Evolutionary conservation across 192 early-diverging fungal genomes (phyloP).

Genomic region (Linnemannia schmuckeri): DNA sequence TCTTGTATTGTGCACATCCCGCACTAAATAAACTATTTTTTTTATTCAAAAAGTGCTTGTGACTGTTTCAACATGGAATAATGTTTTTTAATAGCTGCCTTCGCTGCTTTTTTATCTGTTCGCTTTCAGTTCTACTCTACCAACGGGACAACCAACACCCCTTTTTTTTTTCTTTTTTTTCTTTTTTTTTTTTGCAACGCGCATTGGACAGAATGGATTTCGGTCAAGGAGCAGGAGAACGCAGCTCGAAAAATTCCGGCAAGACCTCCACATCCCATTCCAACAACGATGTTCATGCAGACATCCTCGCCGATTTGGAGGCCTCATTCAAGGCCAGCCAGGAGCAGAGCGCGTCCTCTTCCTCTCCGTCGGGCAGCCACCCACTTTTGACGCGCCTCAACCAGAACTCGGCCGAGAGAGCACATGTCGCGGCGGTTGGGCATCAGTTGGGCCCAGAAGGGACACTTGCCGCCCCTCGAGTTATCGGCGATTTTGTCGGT

Average conservation of each 20-base stretch:
- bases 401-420: constrained; percentile 33
- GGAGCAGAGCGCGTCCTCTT: not conserved
- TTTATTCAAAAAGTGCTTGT: not conserved
- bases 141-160: not conserved
- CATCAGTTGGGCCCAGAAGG: constrained; percentile 29
- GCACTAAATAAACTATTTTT: not conserved
- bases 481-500: constrained; percentile 36
- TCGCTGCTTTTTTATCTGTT: not conserved
- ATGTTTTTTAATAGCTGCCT: not conserved
- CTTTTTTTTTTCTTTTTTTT: not conserved
- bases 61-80: constrained; percentile 3
- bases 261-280: not conserved
- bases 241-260: not conserved
- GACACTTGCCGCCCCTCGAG: constrained; percentile 9
- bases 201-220: constrained; percentile 19
- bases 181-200: not conserved
- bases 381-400: constrained; percentile 36
- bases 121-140: not conserved
- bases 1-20: not conserved
- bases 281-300: not conserved
- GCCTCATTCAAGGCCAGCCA: constrained; percentile 8
- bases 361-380: not conserved
- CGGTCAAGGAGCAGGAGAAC: constrained; percentile 7
- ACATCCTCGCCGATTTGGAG: constrained; percentile 15
- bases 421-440: constrained; percentile 27